Conservation (phyloP, 2,329 filamentous ascomycete species). For the Penicillium fuscoglaucum region DNA sequence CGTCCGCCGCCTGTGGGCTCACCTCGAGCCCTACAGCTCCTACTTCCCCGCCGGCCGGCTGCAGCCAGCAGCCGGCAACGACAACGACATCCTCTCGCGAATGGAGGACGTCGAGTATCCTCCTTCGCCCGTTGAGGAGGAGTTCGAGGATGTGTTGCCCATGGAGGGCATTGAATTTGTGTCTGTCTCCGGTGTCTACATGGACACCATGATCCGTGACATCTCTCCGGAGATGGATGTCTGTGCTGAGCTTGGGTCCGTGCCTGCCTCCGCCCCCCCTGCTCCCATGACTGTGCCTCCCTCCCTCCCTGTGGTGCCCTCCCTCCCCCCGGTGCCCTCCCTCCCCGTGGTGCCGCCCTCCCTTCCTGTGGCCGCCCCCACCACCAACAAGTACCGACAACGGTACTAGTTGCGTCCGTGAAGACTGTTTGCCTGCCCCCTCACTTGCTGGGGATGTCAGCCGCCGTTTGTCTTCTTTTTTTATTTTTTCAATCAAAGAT, state of each 20-base stretch:
- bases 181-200: background rate
- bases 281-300: background rate
- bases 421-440: background rate
- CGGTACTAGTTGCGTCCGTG: background rate
- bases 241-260: background rate
- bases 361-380: background rate
- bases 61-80: background rate
- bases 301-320: background rate
- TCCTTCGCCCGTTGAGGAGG: background rate
- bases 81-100: background rate
- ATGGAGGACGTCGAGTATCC: background rate
- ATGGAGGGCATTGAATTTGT: conserved; percentile 2
- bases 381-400: background rate
- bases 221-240: conserved; percentile 2
- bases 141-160: background rate
- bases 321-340: background rate
- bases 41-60: background rate
- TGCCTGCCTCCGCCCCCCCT: background rate
- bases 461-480: background rate
- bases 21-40: background rate
- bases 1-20: background rate
- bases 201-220: background rate
- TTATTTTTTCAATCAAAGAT: background rate
- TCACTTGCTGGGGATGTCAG: background rate
- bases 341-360: background rate